Conservation (phyloP, 2,329 filamentous ascomycete species). For the Cytospora paraplurivora region DNA sequence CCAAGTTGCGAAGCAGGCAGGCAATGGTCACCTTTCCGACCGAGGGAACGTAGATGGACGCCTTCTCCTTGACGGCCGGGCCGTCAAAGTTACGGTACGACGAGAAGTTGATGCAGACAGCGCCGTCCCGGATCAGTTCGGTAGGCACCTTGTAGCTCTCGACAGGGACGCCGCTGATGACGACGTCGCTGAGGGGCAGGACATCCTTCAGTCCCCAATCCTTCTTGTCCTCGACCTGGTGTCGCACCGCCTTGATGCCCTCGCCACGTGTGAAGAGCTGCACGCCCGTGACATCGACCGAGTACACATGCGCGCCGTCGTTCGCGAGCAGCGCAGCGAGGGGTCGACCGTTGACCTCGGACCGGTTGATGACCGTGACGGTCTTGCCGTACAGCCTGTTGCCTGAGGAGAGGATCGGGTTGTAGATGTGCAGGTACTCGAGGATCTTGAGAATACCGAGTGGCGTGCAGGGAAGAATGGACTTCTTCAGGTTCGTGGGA, state of each 20-base stretch:
- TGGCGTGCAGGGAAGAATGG: constrained; percentile 91
- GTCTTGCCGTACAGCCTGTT: constrained; percentile 93
- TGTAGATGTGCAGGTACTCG: constrained; percentile 95
- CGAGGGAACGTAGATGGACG: constrained; percentile 93
- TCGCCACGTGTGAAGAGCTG: constrained; percentile 90
- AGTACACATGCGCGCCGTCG: constrained; percentile 94
- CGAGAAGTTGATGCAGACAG: constrained; percentile 98
- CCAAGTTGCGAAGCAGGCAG: constrained; percentile 81
- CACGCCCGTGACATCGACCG: constrained; percentile 87
- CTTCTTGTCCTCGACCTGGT: constrained; percentile 83
- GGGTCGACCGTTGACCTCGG: constrained; percentile 91
- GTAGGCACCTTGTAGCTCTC: constrained; percentile 89
- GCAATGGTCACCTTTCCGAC: constrained; percentile 98
- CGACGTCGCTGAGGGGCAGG: constrained; percentile 85
- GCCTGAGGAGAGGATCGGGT: constrained; percentile 87
- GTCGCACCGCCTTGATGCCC: constrained; percentile 81
- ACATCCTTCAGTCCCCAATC: constrained; percentile 80
- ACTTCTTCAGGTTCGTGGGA: constrained; percentile 77
- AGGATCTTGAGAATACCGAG: constrained; percentile 96
- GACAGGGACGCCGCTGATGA: constrained; percentile 89
- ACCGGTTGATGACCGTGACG: constrained; percentile 94
- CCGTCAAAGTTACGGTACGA: constrained; percentile 90
- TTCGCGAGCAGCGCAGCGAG: constrained; percentile 92
- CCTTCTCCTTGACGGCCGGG: constrained; percentile 88
- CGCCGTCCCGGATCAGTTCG: constrained; percentile 80